Conservation (phyloP, 352 stramenopile species). For the Phytophthora parvispora region DNA sequence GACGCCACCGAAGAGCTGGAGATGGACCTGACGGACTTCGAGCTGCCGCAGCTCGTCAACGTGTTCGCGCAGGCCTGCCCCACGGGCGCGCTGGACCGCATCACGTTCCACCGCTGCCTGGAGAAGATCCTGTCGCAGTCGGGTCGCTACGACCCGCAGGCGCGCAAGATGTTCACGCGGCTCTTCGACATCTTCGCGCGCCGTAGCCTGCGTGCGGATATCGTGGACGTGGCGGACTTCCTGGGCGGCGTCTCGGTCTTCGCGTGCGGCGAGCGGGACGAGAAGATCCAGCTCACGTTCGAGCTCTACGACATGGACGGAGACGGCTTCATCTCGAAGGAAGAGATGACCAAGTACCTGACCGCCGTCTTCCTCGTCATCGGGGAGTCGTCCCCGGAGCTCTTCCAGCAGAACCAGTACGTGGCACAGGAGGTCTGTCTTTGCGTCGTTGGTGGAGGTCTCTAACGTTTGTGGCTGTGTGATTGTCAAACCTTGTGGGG, state of each 20-base stretch:
- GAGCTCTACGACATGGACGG: constrained; percentile 89
- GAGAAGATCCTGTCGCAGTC: constrained; percentile 89
- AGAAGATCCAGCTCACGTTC: constrained; percentile 89
- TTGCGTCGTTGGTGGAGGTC: neutral
- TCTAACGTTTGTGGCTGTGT: neutral
- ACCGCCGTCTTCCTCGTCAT: constrained; percentile 89
- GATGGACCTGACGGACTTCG: constrained; percentile 87
- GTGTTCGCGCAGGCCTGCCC: constrained; percentile 86
- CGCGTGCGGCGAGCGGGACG: constrained; percentile 78
- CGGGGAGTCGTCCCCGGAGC: constrained; percentile 65
- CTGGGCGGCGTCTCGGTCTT: constrained; percentile 88
- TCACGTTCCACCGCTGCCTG: constrained; percentile 74
- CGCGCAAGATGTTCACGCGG: constrained; percentile 76
- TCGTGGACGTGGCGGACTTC: constrained; percentile 87
- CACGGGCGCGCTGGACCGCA: constrained; percentile 73
- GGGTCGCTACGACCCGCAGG: constrained; percentile 78
- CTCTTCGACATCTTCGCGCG: constrained; percentile 87
- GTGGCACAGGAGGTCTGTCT: constrained; percentile 11
- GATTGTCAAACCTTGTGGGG: neutral
- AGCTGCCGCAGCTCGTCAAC: constrained; percentile 85
- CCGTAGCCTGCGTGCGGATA: constrained; percentile 45
- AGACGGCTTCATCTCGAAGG: constrained; percentile 85
- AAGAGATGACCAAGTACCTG: constrained; percentile 92
- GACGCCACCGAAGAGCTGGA: constrained; percentile 44
- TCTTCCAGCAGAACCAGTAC: constrained; percentile 80